Evolutionary conservation across 2,329 filamentous ascomycete genomes (phyloP).

Genomic region (Pestalotiopsis sp.): DNA sequence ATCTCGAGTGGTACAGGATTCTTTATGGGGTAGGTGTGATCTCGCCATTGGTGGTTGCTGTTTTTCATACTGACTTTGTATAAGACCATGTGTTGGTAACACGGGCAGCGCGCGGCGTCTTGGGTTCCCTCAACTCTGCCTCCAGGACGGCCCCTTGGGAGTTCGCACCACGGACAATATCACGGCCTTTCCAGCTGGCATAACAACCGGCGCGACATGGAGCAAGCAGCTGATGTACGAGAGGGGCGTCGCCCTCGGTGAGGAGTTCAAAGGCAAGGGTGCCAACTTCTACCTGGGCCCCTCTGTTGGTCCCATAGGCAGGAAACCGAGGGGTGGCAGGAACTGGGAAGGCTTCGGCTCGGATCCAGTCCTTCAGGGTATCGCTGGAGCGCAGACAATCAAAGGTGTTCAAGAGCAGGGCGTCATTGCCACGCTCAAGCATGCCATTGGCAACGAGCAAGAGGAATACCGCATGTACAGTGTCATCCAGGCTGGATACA

Average conservation of each 20-base stretch:
- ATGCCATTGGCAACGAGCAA: slow-evolving; percentile 56
- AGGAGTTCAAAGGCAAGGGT: slow-evolving; percentile 73
- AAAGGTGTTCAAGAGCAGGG: slow-evolving; percentile 56
- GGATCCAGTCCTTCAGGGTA: slow-evolving; percentile 65
- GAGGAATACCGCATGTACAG: slow-evolving; percentile 57
- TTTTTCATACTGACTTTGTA: neutral
- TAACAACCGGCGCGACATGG: slow-evolving; percentile 73
- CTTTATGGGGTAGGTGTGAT: slow-evolving; percentile 58
- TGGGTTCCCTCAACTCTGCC: slow-evolving; percentile 70
- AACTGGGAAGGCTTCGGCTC: slow-evolving; percentile 76
- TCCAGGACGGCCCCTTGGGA: slow-evolving; percentile 72
- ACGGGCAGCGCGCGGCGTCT: slow-evolving; percentile 70
- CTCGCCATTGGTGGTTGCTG: neutral
- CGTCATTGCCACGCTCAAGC: slow-evolving; percentile 58
- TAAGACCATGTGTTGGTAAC: slow-evolving; percentile 70
- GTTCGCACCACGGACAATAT: slow-evolving; percentile 72
- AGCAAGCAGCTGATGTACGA: slow-evolving; percentile 71
- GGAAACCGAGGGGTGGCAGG: slow-evolving; percentile 71
- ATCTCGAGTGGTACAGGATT: slow-evolving; percentile 71
- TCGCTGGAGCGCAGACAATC: slow-evolving; percentile 51
- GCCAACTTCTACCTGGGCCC: slow-evolving; percentile 72
- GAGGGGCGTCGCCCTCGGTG: slow-evolving; percentile 66
- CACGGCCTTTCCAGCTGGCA: slow-evolving; percentile 78
- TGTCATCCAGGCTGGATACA: slow-evolving; percentile 52
- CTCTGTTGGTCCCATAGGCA: slow-evolving; percentile 68